Evolutionary conservation across 2,329 filamentous ascomycete genomes (phyloP).

Genomic region (Fusarium tjaetaba): DNA sequence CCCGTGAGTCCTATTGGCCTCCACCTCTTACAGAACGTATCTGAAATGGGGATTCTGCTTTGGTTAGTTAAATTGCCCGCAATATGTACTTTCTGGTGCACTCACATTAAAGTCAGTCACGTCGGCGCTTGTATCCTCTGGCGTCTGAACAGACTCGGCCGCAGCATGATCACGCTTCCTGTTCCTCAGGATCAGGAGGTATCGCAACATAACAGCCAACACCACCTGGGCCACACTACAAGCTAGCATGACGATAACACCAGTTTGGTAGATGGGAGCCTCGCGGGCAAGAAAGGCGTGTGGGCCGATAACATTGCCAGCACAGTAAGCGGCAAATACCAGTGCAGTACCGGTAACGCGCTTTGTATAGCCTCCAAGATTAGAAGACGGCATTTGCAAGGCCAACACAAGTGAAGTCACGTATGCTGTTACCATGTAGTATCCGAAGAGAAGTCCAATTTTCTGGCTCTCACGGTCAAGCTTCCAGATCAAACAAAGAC

Average conservation of each 20-base stretch:
- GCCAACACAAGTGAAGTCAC: background rate
- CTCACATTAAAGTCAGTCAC: background rate
- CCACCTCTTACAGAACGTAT: background rate
- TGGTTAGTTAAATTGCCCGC: background rate
- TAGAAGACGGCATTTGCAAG: background rate
- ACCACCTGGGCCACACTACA: background rate
- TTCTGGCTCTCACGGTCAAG: background rate
- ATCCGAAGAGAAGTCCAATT: background rate
- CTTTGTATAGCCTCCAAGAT: background rate
- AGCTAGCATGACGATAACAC: background rate
- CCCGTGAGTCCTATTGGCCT: background rate
- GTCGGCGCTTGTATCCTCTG: background rate
- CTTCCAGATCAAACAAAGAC: background rate
- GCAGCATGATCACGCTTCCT: background rate
- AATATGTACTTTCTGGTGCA: rapidly evolving
- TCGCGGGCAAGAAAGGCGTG: background rate
- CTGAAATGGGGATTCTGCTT: background rate
- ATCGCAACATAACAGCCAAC: background rate
- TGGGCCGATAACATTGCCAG: background rate
- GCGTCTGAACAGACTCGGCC: background rate
- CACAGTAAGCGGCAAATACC: background rate
- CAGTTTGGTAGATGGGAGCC: background rate
- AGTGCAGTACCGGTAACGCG: background rate
- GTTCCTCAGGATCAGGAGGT: background rate
- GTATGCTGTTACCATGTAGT: background rate